Percentiles rank a stretch among this genome's conserved stretches.
These are phyloP conservation scores for Colletotrichum theobromicola DNA, from an alignment of 2,329 filamentous ascomycete species.

Conservation along the genomic window DNA sequence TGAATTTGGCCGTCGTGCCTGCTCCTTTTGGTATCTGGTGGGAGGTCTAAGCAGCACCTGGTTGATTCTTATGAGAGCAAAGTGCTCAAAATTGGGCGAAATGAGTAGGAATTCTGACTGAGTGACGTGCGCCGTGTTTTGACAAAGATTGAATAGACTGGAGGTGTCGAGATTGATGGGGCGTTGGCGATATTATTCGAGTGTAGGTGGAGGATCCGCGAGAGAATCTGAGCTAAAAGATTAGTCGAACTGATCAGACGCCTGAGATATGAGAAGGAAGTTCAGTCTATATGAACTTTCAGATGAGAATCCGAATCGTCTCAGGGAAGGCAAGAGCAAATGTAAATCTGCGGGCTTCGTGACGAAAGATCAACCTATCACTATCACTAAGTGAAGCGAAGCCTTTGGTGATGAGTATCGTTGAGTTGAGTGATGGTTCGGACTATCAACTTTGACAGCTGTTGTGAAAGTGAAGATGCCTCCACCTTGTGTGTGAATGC, in stretches of 20 bases:
- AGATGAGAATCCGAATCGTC: background rate
- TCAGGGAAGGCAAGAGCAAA: background rate
- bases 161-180: background rate
- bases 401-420: background rate
- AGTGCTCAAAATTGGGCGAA: background rate
- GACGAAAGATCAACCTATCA: background rate
- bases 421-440: background rate
- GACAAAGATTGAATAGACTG: background rate
- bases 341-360: background rate
- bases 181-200: background rate
- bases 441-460: background rate
- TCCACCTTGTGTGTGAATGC: background rate
- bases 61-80: background rate
- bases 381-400: background rate
- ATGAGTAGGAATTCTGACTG: background rate
- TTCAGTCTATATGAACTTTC: rapidly evolving
- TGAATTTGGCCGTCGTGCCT: background rate
- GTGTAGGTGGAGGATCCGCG: background rate
- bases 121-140: background rate
- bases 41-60: background rate
- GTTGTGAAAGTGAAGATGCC: background rate
- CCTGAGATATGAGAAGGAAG: background rate
- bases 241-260: background rate
- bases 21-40: background rate
- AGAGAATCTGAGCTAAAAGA: background rate